These are phyloP conservation scores for Yarrowia hollandica DNA, from an alignment of 805 yeast species.

Conservation along the genomic window DNA sequence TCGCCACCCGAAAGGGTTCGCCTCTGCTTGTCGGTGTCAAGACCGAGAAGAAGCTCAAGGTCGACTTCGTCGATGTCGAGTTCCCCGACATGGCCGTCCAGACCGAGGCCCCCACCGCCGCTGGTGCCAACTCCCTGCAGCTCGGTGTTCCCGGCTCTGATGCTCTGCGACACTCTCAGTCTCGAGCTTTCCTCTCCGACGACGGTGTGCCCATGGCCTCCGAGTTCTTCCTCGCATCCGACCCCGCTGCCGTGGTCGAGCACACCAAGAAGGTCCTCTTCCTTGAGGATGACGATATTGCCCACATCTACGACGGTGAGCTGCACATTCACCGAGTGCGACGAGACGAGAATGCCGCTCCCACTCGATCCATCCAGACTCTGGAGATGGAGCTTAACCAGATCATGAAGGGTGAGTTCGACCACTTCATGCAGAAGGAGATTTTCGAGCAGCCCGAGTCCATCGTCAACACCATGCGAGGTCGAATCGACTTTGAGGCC, in stretches of 20 bases:
- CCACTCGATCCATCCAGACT: constrained; percentile 94
- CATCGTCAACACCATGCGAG: constrained; percentile 98
- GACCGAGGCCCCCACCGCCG: constrained; percentile 28
- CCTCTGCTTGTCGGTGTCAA: constrained; percentile 97
- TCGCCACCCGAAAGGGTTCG: constrained; percentile 97
- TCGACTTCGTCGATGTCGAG: constrained; percentile 97
- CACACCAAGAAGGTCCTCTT: constrained; percentile 96
- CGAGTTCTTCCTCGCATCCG: constrained; percentile 94
- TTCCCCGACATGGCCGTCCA: constrained; percentile 61
- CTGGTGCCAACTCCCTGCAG: constrained; percentile 34
- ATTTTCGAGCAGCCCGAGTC: constrained; percentile 99
- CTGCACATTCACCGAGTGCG: constrained; percentile 96
- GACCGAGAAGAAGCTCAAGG: constrained; percentile 91
- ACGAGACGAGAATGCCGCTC: constrained; percentile 76
- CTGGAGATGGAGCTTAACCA: constrained; percentile 95
- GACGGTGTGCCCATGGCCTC: constrained; percentile 91
- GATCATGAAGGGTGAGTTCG: constrained; percentile 96
- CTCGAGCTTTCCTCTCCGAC: constrained; percentile 94
- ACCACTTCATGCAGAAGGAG: constrained; percentile 98
- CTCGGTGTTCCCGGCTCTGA: constrained; percentile 60
- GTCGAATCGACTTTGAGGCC: constrained; percentile 90
- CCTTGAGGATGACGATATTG: constrained; percentile 97
- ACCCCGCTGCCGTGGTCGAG: constrained; percentile 93
- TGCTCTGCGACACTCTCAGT: constrained; percentile 82
- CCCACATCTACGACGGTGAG: constrained; percentile 97